Evolutionary conservation across 2,329 filamentous ascomycete species (phyloP).

Genomic region (Fusarium mexicanum): DNA sequence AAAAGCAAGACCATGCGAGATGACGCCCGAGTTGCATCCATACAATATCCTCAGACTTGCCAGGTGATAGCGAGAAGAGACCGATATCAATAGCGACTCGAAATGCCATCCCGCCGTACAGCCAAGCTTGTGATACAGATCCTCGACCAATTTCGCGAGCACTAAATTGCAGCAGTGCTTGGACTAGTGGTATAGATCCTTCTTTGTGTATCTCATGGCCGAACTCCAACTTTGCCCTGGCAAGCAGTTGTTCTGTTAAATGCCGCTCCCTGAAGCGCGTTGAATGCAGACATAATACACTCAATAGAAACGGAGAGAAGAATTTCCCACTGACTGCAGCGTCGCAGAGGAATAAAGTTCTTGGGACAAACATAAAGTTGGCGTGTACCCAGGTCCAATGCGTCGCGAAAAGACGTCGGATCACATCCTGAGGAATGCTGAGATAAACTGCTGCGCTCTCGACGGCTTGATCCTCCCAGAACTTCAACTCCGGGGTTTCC

Average conservation of each 20-base stretch:
- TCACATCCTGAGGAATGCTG: neutral
- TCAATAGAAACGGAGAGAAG: neutral
- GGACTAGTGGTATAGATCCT: neutral
- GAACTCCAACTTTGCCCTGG: neutral
- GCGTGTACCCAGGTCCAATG: conserved; percentile 4
- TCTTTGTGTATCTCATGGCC: neutral
- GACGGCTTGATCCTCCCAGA: neutral
- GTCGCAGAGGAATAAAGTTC: neutral
- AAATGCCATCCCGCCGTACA: neutral
- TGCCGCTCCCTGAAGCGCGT: neutral
- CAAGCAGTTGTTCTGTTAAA: neutral
- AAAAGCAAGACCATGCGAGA: neutral
- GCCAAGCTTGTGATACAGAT: neutral
- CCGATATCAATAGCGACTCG: neutral
- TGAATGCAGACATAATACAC: neutral
- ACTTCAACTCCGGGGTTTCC: neutral
- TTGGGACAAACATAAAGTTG: neutral
- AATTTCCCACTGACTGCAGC: neutral
- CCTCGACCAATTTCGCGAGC: neutral
- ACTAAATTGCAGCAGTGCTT: neutral
- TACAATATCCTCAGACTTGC: accelerated
- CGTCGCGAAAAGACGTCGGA: neutral
- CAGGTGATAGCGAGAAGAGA: neutral
- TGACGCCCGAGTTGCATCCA: neutral
- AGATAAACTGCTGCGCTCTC: neutral